These are phyloP conservation scores for Mortierella sp. DNA, from an alignment of 371 early-diverging fungal species.

Conservation along the genomic window DNA sequence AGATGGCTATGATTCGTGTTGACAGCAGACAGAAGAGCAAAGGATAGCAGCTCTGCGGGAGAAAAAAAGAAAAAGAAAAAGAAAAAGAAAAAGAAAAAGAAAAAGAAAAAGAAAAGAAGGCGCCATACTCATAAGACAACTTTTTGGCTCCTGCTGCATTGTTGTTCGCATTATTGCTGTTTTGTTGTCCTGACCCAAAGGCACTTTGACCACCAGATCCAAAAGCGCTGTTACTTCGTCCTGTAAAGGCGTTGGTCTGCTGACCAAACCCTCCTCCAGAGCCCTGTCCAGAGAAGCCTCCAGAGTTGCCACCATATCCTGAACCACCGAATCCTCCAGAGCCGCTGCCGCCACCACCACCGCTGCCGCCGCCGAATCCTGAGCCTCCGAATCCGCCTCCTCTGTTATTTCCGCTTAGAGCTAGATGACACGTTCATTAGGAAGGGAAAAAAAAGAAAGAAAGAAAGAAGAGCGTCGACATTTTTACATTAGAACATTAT, in stretches of 20 bases:
- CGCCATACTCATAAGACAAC: neutral
- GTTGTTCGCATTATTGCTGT: too few species aligned
- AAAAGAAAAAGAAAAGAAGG: too few species aligned
- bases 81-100: neutral
- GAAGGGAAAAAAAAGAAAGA: neutral
- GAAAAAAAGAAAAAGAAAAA: neutral
- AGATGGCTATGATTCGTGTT: neutral
- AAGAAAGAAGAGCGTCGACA: neutral
- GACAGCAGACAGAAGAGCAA: neutral
- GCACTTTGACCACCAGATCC: conserved; percentile 4
- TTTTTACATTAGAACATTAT: neutral
- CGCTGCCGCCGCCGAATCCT: conserved; percentile 28
- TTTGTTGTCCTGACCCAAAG: too few species aligned
- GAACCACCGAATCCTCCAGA: conserved; percentile 26
- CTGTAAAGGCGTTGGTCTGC: too few species aligned
- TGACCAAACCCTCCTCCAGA: too few species aligned
- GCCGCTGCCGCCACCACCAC: conserved; percentile 21
- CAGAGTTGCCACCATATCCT: too few species aligned
- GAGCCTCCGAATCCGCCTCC: conserved; percentile 28
- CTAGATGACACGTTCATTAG: neutral
- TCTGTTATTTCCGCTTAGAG: conserved; percentile 32
- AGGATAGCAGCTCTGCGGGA: too few species aligned
- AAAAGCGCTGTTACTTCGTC: conserved; percentile 14
- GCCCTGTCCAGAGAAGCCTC: too few species aligned
- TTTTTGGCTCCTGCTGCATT: neutral